phyloP scores from a whole-genome alignment of 1,284 basidiomycete species.

The Cryptococcus sp. region DNA sequence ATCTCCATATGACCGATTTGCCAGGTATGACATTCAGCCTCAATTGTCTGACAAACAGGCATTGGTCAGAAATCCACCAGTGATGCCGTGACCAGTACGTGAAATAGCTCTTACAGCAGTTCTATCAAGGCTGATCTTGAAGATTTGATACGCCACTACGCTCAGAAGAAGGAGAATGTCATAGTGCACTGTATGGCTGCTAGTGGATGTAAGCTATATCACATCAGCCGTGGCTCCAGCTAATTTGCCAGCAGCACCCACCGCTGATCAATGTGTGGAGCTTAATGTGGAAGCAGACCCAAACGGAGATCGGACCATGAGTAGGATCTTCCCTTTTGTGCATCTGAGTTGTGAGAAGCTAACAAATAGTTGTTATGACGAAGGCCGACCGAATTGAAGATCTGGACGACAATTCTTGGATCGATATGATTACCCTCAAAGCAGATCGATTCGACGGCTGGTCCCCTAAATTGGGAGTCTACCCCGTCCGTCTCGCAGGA shows the following conservation, averaged over 20 bases:
- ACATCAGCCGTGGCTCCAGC: not conserved
- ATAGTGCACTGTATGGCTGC: conserved; percentile 23
- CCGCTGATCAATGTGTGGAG: conserved; percentile 3
- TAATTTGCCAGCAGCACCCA: conserved; percentile 6
- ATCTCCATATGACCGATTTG: conserved; percentile 26
- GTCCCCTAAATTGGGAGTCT: conserved; percentile 8
- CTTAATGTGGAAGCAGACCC: conserved; percentile 16
- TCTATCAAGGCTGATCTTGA: no score
- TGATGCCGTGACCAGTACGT: not conserved
- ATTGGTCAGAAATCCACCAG: not conserved
- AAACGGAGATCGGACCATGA: conserved; percentile 8
- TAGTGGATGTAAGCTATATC: conserved; percentile 12
- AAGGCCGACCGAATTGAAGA: conserved; percentile 17
- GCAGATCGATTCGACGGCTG: conserved; percentile 2
- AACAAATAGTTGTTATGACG: conserved; percentile 18
- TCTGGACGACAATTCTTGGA: not conserved
- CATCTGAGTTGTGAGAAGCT: not conserved
- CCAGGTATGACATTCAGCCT: conserved; percentile 17
- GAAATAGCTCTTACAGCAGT: not conserved
- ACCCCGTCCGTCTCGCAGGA: conserved; percentile 10
- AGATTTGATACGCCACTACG: conserved; percentile 14
- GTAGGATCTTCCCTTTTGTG: conserved; percentile 4
- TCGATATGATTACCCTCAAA: conserved; percentile 5
- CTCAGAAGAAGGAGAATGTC: conserved; percentile 13
- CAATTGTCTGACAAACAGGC: not conserved